Evolutionary conservation across 2,329 filamentous ascomycete genomes (phyloP).

Genomic region (Parastagonospora nodorum): DNA sequence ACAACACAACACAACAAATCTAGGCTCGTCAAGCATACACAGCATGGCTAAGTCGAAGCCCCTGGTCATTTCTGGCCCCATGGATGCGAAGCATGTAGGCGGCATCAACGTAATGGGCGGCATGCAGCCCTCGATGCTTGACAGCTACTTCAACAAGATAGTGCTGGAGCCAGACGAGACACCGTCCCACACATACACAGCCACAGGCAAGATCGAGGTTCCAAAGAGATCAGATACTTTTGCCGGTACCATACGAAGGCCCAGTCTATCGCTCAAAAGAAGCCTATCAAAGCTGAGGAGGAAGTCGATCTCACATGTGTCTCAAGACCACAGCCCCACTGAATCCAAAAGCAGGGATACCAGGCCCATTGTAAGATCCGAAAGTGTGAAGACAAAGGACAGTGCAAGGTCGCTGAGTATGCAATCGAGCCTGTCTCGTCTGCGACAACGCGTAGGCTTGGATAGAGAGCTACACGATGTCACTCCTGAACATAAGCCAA

Average conservation of each 20-base stretch:
- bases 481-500: background rate
- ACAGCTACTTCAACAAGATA: slow-evolving; percentile 24
- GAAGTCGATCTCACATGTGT: slow-evolving; percentile 21
- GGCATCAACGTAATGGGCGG: slow-evolving; percentile 35
- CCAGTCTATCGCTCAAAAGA: slow-evolving; percentile 33
- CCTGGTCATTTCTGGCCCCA: slow-evolving; percentile 37
- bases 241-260: slow-evolving; percentile 24
- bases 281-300: slow-evolving; percentile 30
- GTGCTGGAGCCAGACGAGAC: slow-evolving; percentile 29
- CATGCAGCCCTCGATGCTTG: slow-evolving; percentile 16
- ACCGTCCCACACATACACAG: slow-evolving; percentile 33
- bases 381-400: slow-evolving; percentile 1
- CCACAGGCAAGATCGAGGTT: slow-evolving; percentile 26
- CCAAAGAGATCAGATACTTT: slow-evolving; percentile 37
- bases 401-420: slow-evolving; percentile 11
- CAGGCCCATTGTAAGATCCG: slow-evolving; percentile 1
- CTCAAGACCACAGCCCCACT: slow-evolving; percentile 11
- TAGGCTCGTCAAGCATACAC: slow-evolving; percentile 7
- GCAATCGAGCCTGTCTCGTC: slow-evolving; percentile 23
- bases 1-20: slow-evolving; percentile 6
- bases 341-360: slow-evolving; percentile 4
- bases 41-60: slow-evolving; percentile 27
- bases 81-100: slow-evolving; percentile 40
- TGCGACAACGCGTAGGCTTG: slow-evolving; percentile 21
- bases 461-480: slow-evolving; percentile 11